Base-by-base conservation (phyloP, 305 asterid genomes). In the Plantago lanceolata region DNA sequence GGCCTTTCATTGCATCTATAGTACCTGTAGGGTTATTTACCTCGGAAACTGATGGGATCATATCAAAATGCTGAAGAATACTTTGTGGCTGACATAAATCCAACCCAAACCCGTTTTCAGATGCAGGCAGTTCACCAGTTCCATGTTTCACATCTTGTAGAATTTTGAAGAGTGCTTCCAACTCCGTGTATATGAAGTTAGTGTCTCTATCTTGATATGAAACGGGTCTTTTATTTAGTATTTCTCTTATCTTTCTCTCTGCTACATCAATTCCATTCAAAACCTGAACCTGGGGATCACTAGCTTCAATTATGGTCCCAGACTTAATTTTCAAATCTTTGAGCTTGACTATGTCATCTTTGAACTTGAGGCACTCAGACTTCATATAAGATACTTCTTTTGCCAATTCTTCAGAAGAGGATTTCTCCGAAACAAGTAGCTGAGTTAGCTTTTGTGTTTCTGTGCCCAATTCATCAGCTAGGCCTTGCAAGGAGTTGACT, bases 1-100 rank as follows among this genome's bases (percentile, higher is more conserved):
- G 86, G 61, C 72, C 82, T 67, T 84, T 85, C 95, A 85, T 85
- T 20, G 87, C 84, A 66, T 89, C 95, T 31, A 79, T 68, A 48
- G 80, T 75, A 74, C 70, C 80, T 5, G 33, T 37, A 59, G 85
- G 79, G 61, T 81, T 78, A 55, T 75, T 57, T 74, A 76, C 86
- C 69, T 77, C 89, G 47, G 96, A 77, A 51, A 76, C 78, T 1
- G 84, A 79, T 2, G 90, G 77, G 61, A 76, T 78, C 68, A 76
- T 61, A 69, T 79, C 74, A 65, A 86, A 80, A 78, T 79, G 81
- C 62, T 71, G 87, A 79, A 84, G 87, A 73, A 84, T 74, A 63
- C 78, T 81, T 71, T 81, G 95, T 3, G 96, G 97, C 35, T 75
- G 83, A 77, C 88, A 90, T 72, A 85, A 83, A 75, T 89, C 95